Base-by-base conservation (phyloP, 768 basidiomycete genomes). In the Lactarius trivialis region DNA sequence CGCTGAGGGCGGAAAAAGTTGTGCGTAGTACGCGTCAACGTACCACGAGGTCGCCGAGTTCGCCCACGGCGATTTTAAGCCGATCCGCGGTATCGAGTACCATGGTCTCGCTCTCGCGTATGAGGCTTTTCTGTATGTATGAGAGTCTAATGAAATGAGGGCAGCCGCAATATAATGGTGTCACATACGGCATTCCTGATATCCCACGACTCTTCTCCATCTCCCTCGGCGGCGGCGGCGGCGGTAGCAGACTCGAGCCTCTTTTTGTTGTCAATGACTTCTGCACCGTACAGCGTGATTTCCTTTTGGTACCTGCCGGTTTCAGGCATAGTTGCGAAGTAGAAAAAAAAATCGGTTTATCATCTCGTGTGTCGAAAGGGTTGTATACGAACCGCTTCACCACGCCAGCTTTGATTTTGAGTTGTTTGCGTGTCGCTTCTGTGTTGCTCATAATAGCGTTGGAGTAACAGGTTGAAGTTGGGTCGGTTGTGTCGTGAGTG, bases 31-130 rank as follows among this genome's bases (percentile, higher is more conserved):
- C 3, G 28, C 28, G 21, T 32, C 34, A 26, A 83, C 89, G 65
- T 71, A 94, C 92, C 57, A 91, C 72, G 51, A 91, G 73, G 61
- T 82, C 80, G 65, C 79, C 76, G 62, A 94, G 78, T 59, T 89
- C 88, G 60, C 76, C 83, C 33, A 78, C 77, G 34, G 83, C 85
- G 69, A 78, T 81, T 52, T 78, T 82, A n/a, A 91, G 75, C 52
- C 88, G 81, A 58, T 72, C 78, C 59, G 77, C 75, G 24, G 85
- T 80, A 70, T 93, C 89, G 55, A 74, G 74, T 62, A 93, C 81
- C 91, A 95, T 91, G 78, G 84, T 91, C 64, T 82, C 76, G 48
- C 86, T 85, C 77, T 95, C 92, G 60, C 89, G 61, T 37, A 65
- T 85, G 54, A 85, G 74, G 76, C 55, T 58, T 24, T 49, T 39